Percentiles rank a stretch among this genome's conserved stretches.
Conservation (phyloP, 495 filamentous ascomycete genomes). For the Aspergillus coremiiformis region DNA sequence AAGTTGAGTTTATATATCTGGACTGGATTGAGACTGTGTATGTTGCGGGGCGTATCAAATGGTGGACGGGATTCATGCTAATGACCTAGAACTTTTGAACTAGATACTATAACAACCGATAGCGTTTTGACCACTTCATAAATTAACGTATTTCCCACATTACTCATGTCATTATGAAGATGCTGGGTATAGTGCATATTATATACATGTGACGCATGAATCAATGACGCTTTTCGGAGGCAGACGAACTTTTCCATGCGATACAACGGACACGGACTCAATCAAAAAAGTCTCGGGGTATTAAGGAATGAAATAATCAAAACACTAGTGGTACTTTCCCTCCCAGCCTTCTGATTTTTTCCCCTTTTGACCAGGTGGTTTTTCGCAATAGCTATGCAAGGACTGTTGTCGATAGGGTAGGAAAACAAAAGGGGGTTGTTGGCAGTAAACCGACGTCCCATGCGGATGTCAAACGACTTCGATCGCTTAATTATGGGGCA, state of each 20-base stretch:
- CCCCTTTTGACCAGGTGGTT: slow-evolving; percentile 1
- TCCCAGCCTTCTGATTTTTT: slow-evolving; percentile 7
- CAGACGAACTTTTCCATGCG: slow-evolving; percentile 12
- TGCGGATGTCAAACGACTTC: slow-evolving; percentile 1
- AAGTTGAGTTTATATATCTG: neutral
- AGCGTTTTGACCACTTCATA: neutral
- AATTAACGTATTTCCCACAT: neutral
- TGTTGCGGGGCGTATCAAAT: neutral
- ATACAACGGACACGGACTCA: slow-evolving; percentile 8
- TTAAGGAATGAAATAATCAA: slow-evolving; percentile 3
- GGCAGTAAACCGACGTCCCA: slow-evolving; percentile 6
- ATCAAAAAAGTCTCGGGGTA: slow-evolving; percentile 6
- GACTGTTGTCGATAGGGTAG: slow-evolving; percentile 2
- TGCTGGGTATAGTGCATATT: slow-evolving; percentile 13
- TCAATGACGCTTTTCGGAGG: slow-evolving; percentile 11
- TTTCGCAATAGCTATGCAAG: slow-evolving; percentile 1
- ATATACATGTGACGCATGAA: slow-evolving; percentile 21
- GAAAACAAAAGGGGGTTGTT: slow-evolving; percentile 5
- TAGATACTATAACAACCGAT: too few species aligned
- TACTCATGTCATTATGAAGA: neutral
- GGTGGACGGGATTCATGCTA: neutral
- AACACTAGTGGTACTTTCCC: neutral
- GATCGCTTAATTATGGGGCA: slow-evolving; percentile 8
- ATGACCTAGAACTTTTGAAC: neutral
- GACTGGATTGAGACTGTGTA: slow-evolving; percentile 23